Evolutionary conservation across 169 alveolate genomes (phyloP).

Genomic region (Eimeria tenella): DNA sequence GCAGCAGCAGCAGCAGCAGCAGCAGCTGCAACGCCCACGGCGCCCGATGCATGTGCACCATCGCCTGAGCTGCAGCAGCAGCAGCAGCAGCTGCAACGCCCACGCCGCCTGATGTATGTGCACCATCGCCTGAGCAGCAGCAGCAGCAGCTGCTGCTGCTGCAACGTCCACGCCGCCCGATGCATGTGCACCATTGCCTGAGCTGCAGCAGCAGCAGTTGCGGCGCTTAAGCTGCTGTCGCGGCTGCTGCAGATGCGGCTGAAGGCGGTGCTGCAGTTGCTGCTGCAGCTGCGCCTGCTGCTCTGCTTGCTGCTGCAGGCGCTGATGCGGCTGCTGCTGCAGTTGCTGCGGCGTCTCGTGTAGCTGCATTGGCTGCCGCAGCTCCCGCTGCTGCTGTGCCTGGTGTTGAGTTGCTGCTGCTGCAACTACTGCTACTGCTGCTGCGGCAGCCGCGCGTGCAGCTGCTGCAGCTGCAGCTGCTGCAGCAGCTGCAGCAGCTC

Average conservation of each 20-base stretch:
- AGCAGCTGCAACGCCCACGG: not conserved
- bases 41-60: not conserved
- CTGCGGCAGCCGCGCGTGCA: not conserved
- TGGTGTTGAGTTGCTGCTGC: not conserved
- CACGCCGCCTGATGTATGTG: not conserved
- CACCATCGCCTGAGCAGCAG: not conserved
- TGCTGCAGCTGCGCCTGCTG: not conserved
- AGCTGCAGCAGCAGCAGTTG: not conserved
- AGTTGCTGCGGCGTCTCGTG: not conserved
- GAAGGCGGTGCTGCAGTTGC: not conserved
- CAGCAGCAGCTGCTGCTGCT: not conserved
- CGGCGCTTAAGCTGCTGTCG: not conserved
- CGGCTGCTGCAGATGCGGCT: no score
- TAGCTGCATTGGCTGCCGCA: not conserved
- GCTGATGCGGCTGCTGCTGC: not conserved
- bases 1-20: conserved; percentile 17
- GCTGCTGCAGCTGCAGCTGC: not conserved
- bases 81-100: not conserved
- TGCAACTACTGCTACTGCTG: not conserved
- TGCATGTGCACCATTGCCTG: not conserved
- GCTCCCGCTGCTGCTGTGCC: not conserved
- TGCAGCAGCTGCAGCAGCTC: not conserved
- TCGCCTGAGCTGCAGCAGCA: not conserved
- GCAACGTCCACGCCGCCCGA: not conserved
- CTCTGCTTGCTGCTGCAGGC: not conserved